Evolutionary conservation across 2,329 filamentous ascomycete genomes (phyloP).

Genomic region (Pseudocercospora cruenta): DNA sequence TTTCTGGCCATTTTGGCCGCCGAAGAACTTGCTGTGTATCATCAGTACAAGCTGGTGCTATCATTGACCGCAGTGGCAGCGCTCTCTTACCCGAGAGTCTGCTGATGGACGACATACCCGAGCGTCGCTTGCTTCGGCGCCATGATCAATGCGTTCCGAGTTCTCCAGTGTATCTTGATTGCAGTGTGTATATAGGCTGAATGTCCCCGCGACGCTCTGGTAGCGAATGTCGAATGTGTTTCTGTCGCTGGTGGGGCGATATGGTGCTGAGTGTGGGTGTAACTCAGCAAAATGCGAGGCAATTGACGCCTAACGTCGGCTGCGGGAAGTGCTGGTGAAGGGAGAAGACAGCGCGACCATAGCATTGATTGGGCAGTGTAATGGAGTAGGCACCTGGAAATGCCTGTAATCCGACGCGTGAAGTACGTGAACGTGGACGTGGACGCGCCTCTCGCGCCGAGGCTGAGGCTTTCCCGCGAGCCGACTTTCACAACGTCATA

Average conservation of each 20-base stretch:
- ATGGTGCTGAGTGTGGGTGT: slow-evolving; percentile 6
- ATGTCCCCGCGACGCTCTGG: slow-evolving; percentile 9
- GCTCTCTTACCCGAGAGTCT: slow-evolving; percentile 67
- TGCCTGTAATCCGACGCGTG: slow-evolving; percentile 10
- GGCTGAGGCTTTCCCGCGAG: background rate
- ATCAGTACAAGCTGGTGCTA: slow-evolving; percentile 2
- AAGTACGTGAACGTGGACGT: background rate
- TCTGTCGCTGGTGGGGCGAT: slow-evolving; percentile 22
- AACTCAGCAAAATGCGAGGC: background rate
- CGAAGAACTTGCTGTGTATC: slow-evolving; percentile 78
- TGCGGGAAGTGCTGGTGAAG: slow-evolving; percentile 21
- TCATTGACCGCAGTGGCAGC: background rate
- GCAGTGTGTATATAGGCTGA: slow-evolving; percentile 14
- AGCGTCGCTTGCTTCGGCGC: slow-evolving; percentile 74
- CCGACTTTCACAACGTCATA: background rate
- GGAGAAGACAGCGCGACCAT: slow-evolving; percentile 27
- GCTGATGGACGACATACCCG: slow-evolving; percentile 82
- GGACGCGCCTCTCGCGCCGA: background rate
- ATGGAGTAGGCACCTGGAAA: background rate
- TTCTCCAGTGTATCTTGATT: slow-evolving; percentile 15
- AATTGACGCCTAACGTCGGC: slow-evolving; percentile 13
- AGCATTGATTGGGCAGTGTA: slow-evolving; percentile 21
- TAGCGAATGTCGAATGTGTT: slow-evolving; percentile 9
- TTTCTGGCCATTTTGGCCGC: slow-evolving; percentile 63
- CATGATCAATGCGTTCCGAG: slow-evolving; percentile 38